Conservation (phyloP, 257 asterid genomes). For the Solanum habrochaites region DNA sequence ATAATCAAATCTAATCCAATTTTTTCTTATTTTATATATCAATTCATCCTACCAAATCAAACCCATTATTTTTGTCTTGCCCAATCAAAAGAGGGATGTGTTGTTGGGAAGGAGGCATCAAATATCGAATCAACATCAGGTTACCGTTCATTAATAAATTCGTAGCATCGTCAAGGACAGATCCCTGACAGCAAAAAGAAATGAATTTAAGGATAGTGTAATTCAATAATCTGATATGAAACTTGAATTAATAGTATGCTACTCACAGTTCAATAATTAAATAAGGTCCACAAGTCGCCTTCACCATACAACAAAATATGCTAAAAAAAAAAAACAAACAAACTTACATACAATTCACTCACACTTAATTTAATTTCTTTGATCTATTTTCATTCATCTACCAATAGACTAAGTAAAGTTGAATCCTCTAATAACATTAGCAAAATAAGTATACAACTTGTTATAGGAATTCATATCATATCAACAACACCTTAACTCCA, state of each 20-base stretch:
- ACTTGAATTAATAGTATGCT: background rate
- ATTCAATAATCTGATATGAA: background rate
- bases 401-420: background rate
- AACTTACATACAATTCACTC: background rate
- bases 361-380: background rate
- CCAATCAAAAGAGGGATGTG: conserved; percentile 71
- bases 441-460: background rate
- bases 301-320: conserved; percentile 10
- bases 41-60: background rate
- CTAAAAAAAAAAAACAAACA: too few relatives aligned
- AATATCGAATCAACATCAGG: conserved; percentile 70
- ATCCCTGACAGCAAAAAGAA: conserved; percentile 39
- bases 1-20: too few relatives aligned
- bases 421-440: background rate
- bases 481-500: background rate
- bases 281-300: conserved; percentile 84
- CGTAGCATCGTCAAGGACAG: conserved; percentile 87
- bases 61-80: background rate
- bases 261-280: conserved; percentile 78
- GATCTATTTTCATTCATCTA: background rate
- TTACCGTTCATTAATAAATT: conserved; percentile 83
- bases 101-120: conserved; percentile 78
- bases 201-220: background rate
- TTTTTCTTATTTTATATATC: background rate
- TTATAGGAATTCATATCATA: background rate